Conservation (phyloP, 345 rosid genomes). For the Diplotaxis tenuifolia region DNA sequence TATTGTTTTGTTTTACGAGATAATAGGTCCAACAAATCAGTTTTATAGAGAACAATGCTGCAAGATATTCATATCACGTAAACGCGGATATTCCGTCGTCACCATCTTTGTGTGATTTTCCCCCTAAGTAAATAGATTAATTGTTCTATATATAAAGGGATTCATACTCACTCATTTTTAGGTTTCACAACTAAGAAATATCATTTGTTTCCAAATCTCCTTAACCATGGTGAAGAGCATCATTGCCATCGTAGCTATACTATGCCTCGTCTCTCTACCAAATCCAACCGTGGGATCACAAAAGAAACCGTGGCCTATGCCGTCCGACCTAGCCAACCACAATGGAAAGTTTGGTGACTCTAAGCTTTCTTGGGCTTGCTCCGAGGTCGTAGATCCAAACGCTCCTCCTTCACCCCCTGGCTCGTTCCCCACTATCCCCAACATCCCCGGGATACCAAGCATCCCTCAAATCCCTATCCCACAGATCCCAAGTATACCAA, state of each 20-base stretch:
- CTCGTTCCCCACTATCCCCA: conserved; percentile 18
- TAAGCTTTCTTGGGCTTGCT: conserved; percentile 32
- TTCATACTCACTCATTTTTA: conserved; percentile 3
- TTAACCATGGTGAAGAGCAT: conserved; percentile 26
- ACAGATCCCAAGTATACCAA: background rate
- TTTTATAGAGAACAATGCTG: background rate
- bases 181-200: background rate
- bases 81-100: background rate
- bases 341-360: conserved; percentile 19
- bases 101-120: background rate
- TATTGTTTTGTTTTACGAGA: background rate
- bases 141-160: conserved; percentile 20
- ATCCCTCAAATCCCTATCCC: background rate
- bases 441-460: background rate
- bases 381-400: conserved; percentile 6
- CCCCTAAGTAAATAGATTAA: background rate
- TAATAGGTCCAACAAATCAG: background rate
- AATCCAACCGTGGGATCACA: conserved; percentile 10
- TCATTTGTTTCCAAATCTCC: conserved; percentile 1
- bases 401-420: conserved; percentile 30
- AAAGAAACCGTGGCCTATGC: conserved; percentile 34
- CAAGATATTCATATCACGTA: background rate
- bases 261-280: conserved; percentile 28
- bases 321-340: conserved; percentile 31
- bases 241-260: conserved; percentile 11